phyloP scores from a whole-genome alignment of 129 eudicot species.

The Lonicera japonica region DNA sequence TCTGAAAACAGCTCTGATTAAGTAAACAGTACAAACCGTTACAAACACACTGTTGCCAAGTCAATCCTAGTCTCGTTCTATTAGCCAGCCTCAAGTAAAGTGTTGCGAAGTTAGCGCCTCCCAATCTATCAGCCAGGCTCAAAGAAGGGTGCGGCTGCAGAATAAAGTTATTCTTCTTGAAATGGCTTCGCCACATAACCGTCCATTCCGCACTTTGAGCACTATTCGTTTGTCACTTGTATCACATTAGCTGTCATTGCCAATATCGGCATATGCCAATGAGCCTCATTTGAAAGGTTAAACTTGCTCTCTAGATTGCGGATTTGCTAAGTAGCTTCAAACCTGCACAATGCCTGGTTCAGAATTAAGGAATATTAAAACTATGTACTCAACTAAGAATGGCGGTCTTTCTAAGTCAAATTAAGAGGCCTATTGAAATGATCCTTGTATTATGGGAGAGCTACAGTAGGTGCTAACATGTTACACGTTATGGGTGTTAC shows the following conservation, averaged over 20 bases:
- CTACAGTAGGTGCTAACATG: no score
- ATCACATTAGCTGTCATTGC: constrained; percentile 98
- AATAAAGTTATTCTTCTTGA: constrained; percentile 64
- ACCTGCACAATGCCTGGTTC: constrained; percentile 29
- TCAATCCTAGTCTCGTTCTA: neutral
- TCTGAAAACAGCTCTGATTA: neutral
- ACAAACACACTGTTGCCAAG: no score
- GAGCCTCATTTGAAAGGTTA: constrained; percentile 25
- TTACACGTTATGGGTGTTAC: no score
- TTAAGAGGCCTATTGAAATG: no score
- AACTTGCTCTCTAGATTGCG: constrained; percentile 46
- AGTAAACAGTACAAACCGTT: no score
- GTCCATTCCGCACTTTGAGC: constrained; percentile 90
- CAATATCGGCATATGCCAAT: constrained; percentile 82
- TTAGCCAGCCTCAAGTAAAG: neutral
- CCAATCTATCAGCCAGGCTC: constrained; percentile 40
- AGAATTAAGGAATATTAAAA: neutral
- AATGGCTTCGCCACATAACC: constrained; percentile 86
- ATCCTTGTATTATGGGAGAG: no score
- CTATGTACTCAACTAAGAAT: no score
- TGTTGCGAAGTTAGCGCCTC: constrained; percentile 6
- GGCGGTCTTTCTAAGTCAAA: no score
- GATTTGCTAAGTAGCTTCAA: constrained; percentile 72
- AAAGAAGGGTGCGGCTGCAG: constrained; percentile 71
- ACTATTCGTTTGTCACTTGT: constrained; percentile 71